Evolutionary conservation across 2,329 filamentous ascomycete species (phyloP), one percentile per base, ranked within the genome.

Genomic region (Botrytis squamosa): DNA sequence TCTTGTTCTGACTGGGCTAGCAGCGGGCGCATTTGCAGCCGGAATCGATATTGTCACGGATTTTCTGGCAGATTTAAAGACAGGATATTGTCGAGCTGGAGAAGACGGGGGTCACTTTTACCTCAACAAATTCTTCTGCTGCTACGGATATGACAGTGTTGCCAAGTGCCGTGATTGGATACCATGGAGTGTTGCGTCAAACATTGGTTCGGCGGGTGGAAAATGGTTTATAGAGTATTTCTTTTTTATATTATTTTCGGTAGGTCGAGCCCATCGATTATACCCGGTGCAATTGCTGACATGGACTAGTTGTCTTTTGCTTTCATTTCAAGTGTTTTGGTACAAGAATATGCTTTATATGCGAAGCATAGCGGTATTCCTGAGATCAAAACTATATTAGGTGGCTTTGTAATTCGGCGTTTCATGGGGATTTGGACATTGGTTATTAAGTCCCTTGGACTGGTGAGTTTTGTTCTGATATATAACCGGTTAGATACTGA

Each of bases 361-460:
- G 95, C 95, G 66, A 95, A 93, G 81, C 95, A 98, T 80, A 97
- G 94, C 81, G 95, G 95, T 83, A 98, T 99, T 78, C 94, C 95
- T 9, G 95, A 99, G 85, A 97, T 99, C 84, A 99, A 99, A 86
- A 98, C 95, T 4, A 89, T 99, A 14, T 85, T 99, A 71, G 95
- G 95, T 59, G 95, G 95, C 9, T 98, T 98, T 82, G 91, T 99
- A 46, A 98, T 99, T 75, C 88, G 91, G 75, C 89, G 91, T 74
- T 97, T 98, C 79, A 86, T 98, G 80, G 93, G 95, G 16, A 86
- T 87, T 46, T 98, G 95, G 95, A 98, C 95, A 1, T 85, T 98
- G 80, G 82, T 93, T 44, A 94, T 94, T 73, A 98, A 98, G 82
- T 97, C 94, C 2, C 82, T 98, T 62, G 96, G 96, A 42, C 83